Evolutionary conservation across 1,284 basidiomycete species (phyloP).

Genomic region (Austropuccinia psidii): DNA sequence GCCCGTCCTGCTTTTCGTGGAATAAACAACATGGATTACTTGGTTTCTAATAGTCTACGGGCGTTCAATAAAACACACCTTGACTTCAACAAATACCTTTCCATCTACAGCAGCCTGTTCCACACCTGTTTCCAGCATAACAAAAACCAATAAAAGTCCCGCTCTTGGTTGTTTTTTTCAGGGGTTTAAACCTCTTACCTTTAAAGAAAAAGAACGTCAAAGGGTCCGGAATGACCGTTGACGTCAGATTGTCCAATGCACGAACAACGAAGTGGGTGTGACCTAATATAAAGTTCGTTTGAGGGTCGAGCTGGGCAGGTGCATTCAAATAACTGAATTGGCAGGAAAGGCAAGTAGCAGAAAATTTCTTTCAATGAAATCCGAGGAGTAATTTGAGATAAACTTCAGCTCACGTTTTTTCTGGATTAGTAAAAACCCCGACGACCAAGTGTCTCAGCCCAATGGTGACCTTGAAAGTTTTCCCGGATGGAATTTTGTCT

Average conservation of each 20-base stretch:
- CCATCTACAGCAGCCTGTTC: conserved; percentile 2
- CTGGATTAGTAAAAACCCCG: conserved; percentile 32
- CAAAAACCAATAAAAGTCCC: background rate
- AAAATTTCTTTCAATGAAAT: background rate
- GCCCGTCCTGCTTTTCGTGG: background rate
- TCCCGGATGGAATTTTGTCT: background rate
- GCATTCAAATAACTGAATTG: conserved; percentile 13
- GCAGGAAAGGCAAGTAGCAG: background rate
- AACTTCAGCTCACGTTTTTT: conserved; percentile 20
- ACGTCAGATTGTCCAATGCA: background rate
- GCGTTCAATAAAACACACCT: background rate
- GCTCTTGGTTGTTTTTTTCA: background rate
- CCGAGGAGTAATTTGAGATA: background rate
- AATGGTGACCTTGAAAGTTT: background rate
- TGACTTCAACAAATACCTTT: background rate
- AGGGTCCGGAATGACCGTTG: conserved; percentile 23
- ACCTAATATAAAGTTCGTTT: conserved; percentile 17
- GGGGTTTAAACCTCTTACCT: conserved; percentile 1
- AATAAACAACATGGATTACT: background rate
- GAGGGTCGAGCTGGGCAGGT: conserved; percentile 10
- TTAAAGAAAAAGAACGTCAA: conserved; percentile 26
- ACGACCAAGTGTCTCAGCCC: background rate
- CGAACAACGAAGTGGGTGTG: conserved; percentile 17
- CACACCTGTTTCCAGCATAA: background rate
- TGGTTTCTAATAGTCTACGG: background rate